Evolutionary conservation across 176 grass and related monocot species (phyloP).

Genomic region (Oryza officinalis): DNA sequence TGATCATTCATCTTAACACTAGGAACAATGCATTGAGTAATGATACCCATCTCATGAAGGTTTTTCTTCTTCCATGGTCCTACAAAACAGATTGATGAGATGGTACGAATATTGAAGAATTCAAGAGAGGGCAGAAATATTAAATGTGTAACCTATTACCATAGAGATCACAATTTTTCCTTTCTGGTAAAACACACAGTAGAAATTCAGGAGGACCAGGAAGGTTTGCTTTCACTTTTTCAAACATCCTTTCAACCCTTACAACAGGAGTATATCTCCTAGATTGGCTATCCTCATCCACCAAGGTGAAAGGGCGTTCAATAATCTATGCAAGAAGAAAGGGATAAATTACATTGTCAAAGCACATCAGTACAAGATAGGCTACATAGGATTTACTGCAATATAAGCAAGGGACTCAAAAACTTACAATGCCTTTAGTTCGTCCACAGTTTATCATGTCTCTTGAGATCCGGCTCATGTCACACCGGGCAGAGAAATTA

Average conservation of each 20-base stretch:
- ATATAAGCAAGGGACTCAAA: slow-evolving; percentile 19
- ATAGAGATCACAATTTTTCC: slow-evolving; percentile 87
- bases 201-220: slow-evolving; percentile 67
- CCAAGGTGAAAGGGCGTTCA: slow-evolving; percentile 57
- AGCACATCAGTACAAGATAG: slow-evolving; percentile 21
- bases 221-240: slow-evolving; percentile 69
- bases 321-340: slow-evolving; percentile 53
- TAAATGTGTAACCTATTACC: slow-evolving; percentile 44
- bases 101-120: slow-evolving; percentile 8
- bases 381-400: slow-evolving; percentile 13
- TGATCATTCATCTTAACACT: slow-evolving; percentile 86
- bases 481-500: slow-evolving; percentile 91
- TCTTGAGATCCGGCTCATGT: slow-evolving; percentile 82
- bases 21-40: slow-evolving; percentile 86
- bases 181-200: slow-evolving; percentile 91
- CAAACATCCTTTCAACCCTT: slow-evolving; percentile 88
- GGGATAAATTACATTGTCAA: slow-evolving; percentile 35
- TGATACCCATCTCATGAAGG: slow-evolving; percentile 85
- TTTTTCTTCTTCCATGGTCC: slow-evolving; percentile 98
- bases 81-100: slow-evolving; percentile 39
- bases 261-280: slow-evolving; percentile 63
- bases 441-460: slow-evolving; percentile 82
- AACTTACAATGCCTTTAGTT: slow-evolving; percentile 91
- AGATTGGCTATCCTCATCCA: slow-evolving; percentile 78
- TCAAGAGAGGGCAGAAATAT: background rate